phyloP scores from a whole-genome alignment of 306 rosid species.

The Macrotyloma uniflorum region DNA sequence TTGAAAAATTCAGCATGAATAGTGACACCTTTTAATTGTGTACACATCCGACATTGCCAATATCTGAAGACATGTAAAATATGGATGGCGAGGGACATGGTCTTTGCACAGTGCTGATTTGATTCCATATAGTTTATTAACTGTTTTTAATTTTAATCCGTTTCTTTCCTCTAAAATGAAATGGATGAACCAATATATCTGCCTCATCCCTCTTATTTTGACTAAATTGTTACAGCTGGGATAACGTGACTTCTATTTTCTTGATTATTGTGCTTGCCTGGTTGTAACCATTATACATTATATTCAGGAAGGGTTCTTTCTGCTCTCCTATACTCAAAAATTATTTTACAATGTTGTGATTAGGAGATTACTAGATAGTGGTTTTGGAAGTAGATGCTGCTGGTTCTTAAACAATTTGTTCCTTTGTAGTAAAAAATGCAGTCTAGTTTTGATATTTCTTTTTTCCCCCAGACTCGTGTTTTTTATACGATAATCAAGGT shows the following conservation, averaged over 20 bases:
- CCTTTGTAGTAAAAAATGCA: conserved; percentile 1
- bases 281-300: neutral
- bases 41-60: neutral
- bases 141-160: neutral
- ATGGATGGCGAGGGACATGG: neutral
- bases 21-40: neutral
- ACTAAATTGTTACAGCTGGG: neutral
- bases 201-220: neutral
- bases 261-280: neutral
- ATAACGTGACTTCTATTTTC: neutral
- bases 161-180: neutral
- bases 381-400: neutral
- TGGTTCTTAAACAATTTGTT: neutral
- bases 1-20: neutral
- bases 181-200: neutral
- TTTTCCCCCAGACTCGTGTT: neutral
- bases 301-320: neutral
- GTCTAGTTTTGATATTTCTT: neutral
- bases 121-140: neutral
- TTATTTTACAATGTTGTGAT: conserved; percentile 24
- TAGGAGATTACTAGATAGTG: neutral
- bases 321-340: neutral
- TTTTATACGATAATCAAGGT: neutral
- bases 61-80: neutral
- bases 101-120: neutral